Base-by-base conservation (phyloP, 768 basidiomycete genomes). In the Boletus huronensis region DNA sequence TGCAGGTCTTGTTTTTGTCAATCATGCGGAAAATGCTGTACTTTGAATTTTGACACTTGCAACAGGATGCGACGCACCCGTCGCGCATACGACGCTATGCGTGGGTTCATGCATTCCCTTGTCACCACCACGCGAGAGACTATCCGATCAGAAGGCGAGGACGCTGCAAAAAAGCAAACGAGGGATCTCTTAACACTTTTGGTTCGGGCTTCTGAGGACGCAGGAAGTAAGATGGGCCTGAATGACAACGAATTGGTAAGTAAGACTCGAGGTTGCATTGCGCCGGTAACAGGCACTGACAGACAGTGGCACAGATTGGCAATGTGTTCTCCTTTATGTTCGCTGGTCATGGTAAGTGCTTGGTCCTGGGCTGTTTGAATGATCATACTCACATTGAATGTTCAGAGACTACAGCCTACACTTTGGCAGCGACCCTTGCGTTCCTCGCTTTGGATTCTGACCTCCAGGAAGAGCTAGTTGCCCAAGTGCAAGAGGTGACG, bases 291-390 rank as follows among this genome's bases (percentile, higher is more conserved):
- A 10, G 21, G 5, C 32, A 46, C 32, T 39, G 6, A 59, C 16
- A 10, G 5, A 29, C n/a, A 11, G 28, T 28, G 29, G 5, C 28
- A 42, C n/a, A 81, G 80, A 79, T 81, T 45, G 82, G 81, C 6
- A 83, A 83, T 47, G 61, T 81, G 1, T 83, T 75, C 57, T 58
- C 76, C 11, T 70, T 81, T 62, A 67, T 86, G 23, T 78, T 84
- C 38, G 82, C 83, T 41, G 83, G 84, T 13, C 81, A 84, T 63
- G 83, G 82, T 77, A 55, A 35, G 70, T 57, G 13, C 29, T 40
- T 41, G 3, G 13, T 45, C 29, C 14, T 13, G n/a, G 31, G 41
- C 31, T 9, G 26, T 29, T 32, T 6, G 26, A 58, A 14, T n/a
- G 28, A 23, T 8, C n/a, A 44, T 32, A 10, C 36, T 57, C 17